phyloP scores from a whole-genome alignment of 2,329 filamentous ascomycete species.

The Mycocentrospora acerina region DNA sequence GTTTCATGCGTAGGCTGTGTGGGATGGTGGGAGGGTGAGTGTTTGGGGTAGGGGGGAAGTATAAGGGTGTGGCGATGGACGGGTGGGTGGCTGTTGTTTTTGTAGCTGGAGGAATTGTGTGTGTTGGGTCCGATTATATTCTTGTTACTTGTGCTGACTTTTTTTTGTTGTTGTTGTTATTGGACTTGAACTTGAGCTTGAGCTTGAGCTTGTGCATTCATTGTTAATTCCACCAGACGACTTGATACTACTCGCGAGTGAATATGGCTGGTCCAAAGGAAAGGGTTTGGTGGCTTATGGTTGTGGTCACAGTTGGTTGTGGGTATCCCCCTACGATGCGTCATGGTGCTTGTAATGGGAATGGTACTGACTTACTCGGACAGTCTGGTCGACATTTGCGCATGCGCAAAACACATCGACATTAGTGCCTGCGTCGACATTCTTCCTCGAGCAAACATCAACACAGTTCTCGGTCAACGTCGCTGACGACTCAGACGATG shows the following conservation, averaged over 20 bases:
- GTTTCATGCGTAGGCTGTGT: not conserved
- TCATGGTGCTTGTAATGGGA: not conserved
- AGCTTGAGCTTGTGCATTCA: too few relatives aligned
- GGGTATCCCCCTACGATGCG: conserved; percentile 1
- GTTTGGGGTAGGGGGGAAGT: too few relatives aligned
- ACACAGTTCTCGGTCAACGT: conserved; percentile 41
- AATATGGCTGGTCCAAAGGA: conserved; percentile 2
- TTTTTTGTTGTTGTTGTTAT: conserved; percentile 1
- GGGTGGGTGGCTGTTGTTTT: conserved; percentile 1
- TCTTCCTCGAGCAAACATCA: conserved; percentile 32
- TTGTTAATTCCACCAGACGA: too few relatives aligned
- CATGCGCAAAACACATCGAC: conserved; percentile 16
- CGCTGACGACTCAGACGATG: conserved; percentile 35
- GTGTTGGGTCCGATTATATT: too few relatives aligned
- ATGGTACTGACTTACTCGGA: not conserved
- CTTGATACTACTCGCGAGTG: not conserved
- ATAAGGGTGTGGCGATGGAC: not conserved
- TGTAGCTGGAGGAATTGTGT: too few relatives aligned
- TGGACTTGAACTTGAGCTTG: not conserved
- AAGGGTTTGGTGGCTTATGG: conserved; percentile 9
- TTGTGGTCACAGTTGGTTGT: conserved; percentile 13
- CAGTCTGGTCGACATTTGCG: conserved; percentile 19
- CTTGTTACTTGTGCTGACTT: not conserved
- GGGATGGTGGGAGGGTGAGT: not conserved
- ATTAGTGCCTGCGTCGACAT: conserved; percentile 25